Conservation (phyloP, 2,329 filamentous ascomycete species). For the Trichoderma cornu-damae region DNA sequence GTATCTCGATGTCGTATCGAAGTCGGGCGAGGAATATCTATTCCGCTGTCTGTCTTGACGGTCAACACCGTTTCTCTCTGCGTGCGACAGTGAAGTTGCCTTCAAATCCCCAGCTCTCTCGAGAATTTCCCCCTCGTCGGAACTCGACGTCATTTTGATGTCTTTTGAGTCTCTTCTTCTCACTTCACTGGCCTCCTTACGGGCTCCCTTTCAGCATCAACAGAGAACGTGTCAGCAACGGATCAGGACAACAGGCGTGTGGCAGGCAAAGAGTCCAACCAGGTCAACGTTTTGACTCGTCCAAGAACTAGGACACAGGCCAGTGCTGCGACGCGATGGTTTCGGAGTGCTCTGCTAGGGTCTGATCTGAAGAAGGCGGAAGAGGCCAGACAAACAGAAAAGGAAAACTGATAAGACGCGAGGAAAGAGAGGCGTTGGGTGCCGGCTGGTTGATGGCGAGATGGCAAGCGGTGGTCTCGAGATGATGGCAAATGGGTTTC, state of each 20-base stretch:
- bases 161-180: background rate
- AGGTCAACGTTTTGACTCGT: slow-evolving; percentile 38
- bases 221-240: slow-evolving; percentile 35
- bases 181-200: slow-evolving; percentile 19
- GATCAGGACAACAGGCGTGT: slow-evolving; percentile 27
- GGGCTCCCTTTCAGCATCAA: slow-evolving; percentile 23
- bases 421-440: background rate
- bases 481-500: slow-evolving; percentile 15
- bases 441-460: background rate
- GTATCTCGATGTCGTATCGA: slow-evolving; percentile 42
- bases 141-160: slow-evolving; percentile 50
- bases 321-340: background rate
- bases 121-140: slow-evolving; percentile 82
- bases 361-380: background rate
- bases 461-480: background rate
- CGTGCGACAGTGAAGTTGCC: slow-evolving; percentile 79
- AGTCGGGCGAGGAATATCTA: slow-evolving; percentile 55
- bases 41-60: slow-evolving; percentile 75
- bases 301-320: slow-evolving; percentile 30
- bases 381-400: background rate
- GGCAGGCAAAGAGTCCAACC: slow-evolving; percentile 40
- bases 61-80: slow-evolving; percentile 83
- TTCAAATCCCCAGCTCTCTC: slow-evolving; percentile 62
- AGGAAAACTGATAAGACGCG: background rate
- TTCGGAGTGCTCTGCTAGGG: background rate